A percentile compares a stretch with the other conserved stretches of the same genome.
Evolutionary conservation across 1,284 basidiomycete genomes (phyloP).

Genomic region (Leccinum solheimii): DNA sequence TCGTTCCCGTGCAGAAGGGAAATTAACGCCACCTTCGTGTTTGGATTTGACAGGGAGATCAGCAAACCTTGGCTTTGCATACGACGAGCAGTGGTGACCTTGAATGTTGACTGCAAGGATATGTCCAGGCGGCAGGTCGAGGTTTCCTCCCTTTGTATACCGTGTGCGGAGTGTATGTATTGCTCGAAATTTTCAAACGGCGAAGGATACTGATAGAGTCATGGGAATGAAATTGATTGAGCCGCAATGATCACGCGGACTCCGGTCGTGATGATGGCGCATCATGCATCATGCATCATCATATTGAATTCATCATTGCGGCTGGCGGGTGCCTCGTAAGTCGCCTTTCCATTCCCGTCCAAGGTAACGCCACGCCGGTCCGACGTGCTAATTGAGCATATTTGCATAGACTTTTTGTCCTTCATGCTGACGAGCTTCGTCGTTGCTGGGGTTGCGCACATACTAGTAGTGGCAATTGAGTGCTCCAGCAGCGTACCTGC

Average conservation of each 20-base stretch:
- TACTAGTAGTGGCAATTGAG: neutral
- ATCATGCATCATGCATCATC: too few relatives aligned
- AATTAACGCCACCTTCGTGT: slow-evolving; percentile 19
- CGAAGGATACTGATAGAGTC: slow-evolving; percentile 16
- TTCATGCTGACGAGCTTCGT: neutral
- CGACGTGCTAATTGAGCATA: slow-evolving; percentile 4
- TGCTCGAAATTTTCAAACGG: slow-evolving; percentile 21
- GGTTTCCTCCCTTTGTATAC: slow-evolving; percentile 18
- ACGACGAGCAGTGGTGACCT: neutral
- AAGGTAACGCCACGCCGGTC: slow-evolving; percentile 11
- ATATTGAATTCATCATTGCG: neutral
- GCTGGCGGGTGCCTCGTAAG: neutral
- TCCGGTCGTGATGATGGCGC: slow-evolving; percentile 11
- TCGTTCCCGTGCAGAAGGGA: slow-evolving; percentile 25
- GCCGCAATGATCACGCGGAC: slow-evolving; percentile 20
- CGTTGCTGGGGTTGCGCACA: neutral
- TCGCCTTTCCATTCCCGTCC: slow-evolving; percentile 20
- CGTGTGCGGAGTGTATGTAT: slow-evolving; percentile 22
- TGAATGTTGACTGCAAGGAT: slow-evolving; percentile 14
- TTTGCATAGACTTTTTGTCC: slow-evolving; percentile 1
- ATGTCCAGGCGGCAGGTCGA: slow-evolving; percentile 31
- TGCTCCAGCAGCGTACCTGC: neutral
- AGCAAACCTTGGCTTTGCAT: neutral
- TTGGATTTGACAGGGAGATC: slow-evolving; percentile 31
- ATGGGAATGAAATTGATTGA: neutral